phyloP scores from a whole-genome alignment of 768 basidiomycete species.

The Pisolithus microcarpus region DNA sequence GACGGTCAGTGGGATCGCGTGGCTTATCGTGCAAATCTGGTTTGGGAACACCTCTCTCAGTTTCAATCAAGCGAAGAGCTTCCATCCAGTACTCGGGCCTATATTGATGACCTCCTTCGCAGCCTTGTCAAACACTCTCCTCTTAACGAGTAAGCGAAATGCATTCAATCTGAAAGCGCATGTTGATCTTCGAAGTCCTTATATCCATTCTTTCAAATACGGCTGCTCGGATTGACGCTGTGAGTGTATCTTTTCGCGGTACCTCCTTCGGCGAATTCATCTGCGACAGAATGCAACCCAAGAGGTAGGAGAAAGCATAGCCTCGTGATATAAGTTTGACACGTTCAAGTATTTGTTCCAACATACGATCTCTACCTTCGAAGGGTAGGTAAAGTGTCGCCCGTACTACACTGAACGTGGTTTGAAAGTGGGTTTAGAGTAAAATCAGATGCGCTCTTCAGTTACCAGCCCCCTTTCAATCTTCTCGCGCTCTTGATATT shows the following conservation, averaged over 20 bases:
- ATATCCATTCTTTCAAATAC: slow-evolving; percentile 91
- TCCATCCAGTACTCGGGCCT: slow-evolving; percentile 68
- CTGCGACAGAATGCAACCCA: slow-evolving; percentile 46
- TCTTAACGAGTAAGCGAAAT: slow-evolving; percentile 62
- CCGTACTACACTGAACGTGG: not conserved
- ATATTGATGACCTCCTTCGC: slow-evolving; percentile 79
- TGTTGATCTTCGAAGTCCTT: slow-evolving; percentile 36
- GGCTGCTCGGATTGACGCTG: slow-evolving; percentile 67
- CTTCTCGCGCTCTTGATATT: slow-evolving; percentile 73
- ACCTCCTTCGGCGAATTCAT: not conserved
- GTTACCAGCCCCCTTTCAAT: slow-evolving; percentile 89
- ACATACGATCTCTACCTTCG: slow-evolving; percentile 77
- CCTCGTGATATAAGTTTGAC: slow-evolving; percentile 9
- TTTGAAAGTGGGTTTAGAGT: slow-evolving; percentile 41
- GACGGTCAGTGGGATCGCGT: slow-evolving; percentile 50
- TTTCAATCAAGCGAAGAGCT: slow-evolving; percentile 49
- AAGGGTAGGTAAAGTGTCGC: slow-evolving; percentile 50
- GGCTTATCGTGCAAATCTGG: slow-evolving; percentile 86
- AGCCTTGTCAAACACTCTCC: slow-evolving; percentile 68
- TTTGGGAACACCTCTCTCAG: slow-evolving; percentile 69
- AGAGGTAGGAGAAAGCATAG: slow-evolving; percentile 34
- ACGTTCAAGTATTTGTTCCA: slow-evolving; percentile 72
- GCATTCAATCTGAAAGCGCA: not conserved
- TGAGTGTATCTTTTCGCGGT: slow-evolving; percentile 20
- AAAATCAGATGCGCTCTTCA: slow-evolving; percentile 85